Conservation (phyloP, 192 early-diverging fungal genomes). For the Gonapodya prolifera region DNA sequence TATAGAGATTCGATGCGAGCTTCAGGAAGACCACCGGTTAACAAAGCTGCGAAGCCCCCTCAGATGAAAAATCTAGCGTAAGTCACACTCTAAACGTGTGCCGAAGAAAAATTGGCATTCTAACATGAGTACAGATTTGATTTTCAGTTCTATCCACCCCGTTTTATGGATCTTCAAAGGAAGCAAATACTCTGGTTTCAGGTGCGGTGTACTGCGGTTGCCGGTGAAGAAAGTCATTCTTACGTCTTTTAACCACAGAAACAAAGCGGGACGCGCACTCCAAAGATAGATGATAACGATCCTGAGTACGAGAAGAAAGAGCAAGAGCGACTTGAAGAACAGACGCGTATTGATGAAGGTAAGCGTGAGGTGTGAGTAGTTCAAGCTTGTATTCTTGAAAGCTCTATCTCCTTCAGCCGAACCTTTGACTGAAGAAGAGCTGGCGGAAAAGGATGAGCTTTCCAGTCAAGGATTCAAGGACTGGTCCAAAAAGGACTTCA, state of each 20-base stretch:
- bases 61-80: constrained; percentile 5
- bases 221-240: too few relatives aligned
- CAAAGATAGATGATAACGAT: constrained; percentile 21
- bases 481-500: constrained; percentile 88
- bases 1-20: constrained; percentile 75
- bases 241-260: too few relatives aligned
- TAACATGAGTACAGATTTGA: constrained; percentile 47
- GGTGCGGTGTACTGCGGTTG: too few relatives aligned
- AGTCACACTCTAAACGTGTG: neutral
- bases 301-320: constrained; percentile 24
- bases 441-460: constrained; percentile 53
- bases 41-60: constrained; percentile 32
- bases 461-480: constrained; percentile 56
- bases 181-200: constrained; percentile 63
- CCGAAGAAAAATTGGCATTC: neutral
- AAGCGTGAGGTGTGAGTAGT: neutral
- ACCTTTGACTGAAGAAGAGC: constrained; percentile 80
- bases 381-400: neutral
- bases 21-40: constrained; percentile 38
- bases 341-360: constrained; percentile 70
- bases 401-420: constrained; percentile 50
- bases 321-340: constrained; percentile 45
- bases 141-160: constrained; percentile 83
- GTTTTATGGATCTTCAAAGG: constrained; percentile 66
- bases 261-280: too few relatives aligned